Evolutionary conservation across 805 yeast genomes (phyloP).

Genomic region (Geotrichum ghanense): DNA sequence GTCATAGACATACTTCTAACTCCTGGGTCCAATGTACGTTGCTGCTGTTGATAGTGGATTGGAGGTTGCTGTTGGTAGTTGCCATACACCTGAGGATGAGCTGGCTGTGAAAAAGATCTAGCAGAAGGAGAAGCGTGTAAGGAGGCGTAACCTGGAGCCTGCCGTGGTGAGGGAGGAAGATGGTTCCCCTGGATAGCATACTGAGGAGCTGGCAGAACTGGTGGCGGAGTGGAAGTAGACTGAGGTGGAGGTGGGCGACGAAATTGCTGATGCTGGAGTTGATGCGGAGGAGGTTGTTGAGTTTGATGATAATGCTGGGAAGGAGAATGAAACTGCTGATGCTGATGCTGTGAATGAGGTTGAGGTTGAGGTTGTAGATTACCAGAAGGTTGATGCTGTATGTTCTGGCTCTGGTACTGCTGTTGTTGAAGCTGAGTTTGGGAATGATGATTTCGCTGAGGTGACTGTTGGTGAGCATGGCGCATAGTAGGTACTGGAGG

Average conservation of each 20-base stretch:
- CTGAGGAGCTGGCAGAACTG: constrained; percentile 6
- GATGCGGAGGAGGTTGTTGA: constrained; percentile 4
- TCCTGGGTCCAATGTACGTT: not conserved
- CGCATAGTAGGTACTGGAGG: constrained; percentile 2
- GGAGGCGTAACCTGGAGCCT: not conserved
- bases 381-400: constrained; percentile 2
- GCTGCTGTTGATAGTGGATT: constrained; percentile 2
- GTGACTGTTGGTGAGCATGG: constrained; percentile 1
- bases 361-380: constrained; percentile 7
- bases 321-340: not conserved
- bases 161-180: not conserved
- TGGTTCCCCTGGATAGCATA: constrained; percentile 3
- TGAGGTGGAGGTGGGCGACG: constrained; percentile 3
- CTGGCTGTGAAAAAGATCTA: constrained; percentile 2
- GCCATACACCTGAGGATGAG: constrained; percentile 3
- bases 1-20: constrained; percentile 12
- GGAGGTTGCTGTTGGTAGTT: constrained; percentile 6
- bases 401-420: constrained; percentile 1
- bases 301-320: not conserved
- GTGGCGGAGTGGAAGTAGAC: constrained; percentile 4
- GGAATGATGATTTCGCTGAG: not conserved
- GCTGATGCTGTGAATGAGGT: not conserved
- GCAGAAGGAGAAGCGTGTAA: not conserved
- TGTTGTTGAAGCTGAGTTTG: not conserved
- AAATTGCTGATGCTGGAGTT: constrained; percentile 3